Evolutionary conservation across 768 basidiomycete species (phyloP).

Genomic region (Macrocybe gigantea): DNA sequence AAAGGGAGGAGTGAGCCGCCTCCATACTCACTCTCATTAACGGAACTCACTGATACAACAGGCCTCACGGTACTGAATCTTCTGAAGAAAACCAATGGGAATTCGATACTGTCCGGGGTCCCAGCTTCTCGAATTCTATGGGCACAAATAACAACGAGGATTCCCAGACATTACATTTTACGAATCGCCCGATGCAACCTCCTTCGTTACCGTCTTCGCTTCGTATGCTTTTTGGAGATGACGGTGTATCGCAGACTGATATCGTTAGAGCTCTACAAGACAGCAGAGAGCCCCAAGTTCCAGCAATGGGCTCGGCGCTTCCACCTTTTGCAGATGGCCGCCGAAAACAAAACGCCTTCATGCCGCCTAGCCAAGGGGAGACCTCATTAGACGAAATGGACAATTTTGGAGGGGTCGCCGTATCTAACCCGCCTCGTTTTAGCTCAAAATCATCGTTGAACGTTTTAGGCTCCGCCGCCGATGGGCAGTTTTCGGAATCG

Average conservation of each 20-base stretch:
- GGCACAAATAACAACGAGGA: conserved; percentile 11
- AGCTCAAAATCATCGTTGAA: no score
- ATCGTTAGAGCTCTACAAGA: conserved; percentile 9
- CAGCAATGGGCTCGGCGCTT: no score
- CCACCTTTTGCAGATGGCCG: no score
- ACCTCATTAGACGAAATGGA: no score
- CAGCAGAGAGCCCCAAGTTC: conserved; percentile 11
- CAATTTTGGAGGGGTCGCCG: no score
- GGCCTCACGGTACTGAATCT: conserved; percentile 14
- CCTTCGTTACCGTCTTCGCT: conserved; percentile 70
- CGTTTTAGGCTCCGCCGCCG: no score
- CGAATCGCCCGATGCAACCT: conserved; percentile 42
- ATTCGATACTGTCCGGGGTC: conserved; percentile 65
- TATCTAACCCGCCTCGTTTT: no score
- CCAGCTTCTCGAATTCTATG: conserved; percentile 7
- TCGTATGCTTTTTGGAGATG: conserved; percentile 72
- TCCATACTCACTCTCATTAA: background rate
- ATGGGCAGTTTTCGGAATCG: no score
- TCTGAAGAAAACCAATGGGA: conserved; percentile 56
- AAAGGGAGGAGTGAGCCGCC: conserved; percentile 44
- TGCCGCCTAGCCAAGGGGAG: no score
- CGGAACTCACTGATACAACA: background rate
- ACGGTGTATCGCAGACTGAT: conserved; percentile 28
- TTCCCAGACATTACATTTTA: conserved; percentile 26
- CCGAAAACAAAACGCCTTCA: no score